Conservation (phyloP, 75 land plant genomes). For the Chamaecyparis obtusa region DNA sequence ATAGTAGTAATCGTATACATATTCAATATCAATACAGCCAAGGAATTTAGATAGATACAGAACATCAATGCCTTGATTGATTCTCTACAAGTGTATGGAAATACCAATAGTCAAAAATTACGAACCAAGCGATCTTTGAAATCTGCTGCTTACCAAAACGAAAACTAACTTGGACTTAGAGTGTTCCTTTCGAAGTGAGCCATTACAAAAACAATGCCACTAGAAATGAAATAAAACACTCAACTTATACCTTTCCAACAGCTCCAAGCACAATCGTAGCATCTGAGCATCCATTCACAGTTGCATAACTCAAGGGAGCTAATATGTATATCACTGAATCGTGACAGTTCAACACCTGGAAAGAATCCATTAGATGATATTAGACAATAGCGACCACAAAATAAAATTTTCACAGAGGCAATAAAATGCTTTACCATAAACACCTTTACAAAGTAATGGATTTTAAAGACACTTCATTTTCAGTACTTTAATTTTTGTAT, state of each 20-base stretch:
- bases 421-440: background rate
- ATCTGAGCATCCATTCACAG: conserved; percentile 95
- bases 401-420: background rate
- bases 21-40: background rate
- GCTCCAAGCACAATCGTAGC: conserved; percentile 95
- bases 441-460: background rate
- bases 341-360: conserved; percentile 91
- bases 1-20: background rate
- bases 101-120: background rate
- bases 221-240: background rate
- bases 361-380: background rate
- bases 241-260: conserved; percentile 77
- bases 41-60: background rate
- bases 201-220: background rate
- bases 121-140: background rate
- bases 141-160: background rate
- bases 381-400: background rate
- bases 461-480: background rate
- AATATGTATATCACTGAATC: conserved; percentile 90
- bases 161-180: background rate
- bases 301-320: conserved; percentile 90
- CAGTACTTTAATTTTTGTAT: background rate
- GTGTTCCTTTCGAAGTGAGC: background rate
- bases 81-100: background rate
- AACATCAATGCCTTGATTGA: background rate